These are phyloP conservation scores for Pseudozyma flocculosa DNA, from an alignment of 1,284 basidiomycete genomes.

Conservation along the genomic window DNA sequence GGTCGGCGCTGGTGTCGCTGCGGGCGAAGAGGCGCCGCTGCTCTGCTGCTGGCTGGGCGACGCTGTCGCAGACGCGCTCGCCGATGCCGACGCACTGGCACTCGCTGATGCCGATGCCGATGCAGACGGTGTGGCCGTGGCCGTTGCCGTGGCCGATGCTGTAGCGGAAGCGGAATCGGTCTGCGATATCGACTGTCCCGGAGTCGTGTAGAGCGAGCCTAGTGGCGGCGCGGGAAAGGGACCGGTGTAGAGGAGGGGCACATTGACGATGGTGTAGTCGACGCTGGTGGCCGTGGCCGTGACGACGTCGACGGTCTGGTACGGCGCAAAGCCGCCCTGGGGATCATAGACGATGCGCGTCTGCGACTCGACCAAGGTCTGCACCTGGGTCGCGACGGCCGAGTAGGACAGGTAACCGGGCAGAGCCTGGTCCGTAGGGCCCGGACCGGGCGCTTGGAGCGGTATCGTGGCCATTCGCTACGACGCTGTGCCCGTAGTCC, in stretches of 20 bases:
- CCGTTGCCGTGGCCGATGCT: conserved; percentile 2
- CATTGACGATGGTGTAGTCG: conserved; percentile 34
- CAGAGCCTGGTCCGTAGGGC: conserved; percentile 42
- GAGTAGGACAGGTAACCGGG: conserved; percentile 49
- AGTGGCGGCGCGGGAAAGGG: conserved; percentile 40
- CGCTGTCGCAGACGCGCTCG: background rate
- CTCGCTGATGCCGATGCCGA: background rate
- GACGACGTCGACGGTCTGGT: conserved; percentile 17
- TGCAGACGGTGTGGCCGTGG: background rate
- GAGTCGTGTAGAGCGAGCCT: conserved; percentile 41
- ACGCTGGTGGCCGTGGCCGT: conserved; percentile 27
- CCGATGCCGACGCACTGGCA: background rate
- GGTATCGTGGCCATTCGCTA: conserved; percentile 30
- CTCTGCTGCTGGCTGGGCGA: background rate
- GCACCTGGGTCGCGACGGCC: conserved; percentile 15
- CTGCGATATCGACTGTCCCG: conserved; percentile 14
- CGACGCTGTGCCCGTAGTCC: no score
- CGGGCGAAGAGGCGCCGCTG: no score
- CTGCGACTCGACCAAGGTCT: conserved; percentile 20
- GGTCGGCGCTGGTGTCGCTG: no score
- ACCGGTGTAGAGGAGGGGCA: conserved; percentile 44
- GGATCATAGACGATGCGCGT: conserved; percentile 43
- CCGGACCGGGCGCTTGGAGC: conserved; percentile 41
- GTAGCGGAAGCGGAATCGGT: background rate
- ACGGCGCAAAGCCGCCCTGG: conserved; percentile 29